These are phyloP conservation scores for Lepiota brunneoincarnata DNA, from an alignment of 768 basidiomycete genomes.

Conservation along the genomic window DNA sequence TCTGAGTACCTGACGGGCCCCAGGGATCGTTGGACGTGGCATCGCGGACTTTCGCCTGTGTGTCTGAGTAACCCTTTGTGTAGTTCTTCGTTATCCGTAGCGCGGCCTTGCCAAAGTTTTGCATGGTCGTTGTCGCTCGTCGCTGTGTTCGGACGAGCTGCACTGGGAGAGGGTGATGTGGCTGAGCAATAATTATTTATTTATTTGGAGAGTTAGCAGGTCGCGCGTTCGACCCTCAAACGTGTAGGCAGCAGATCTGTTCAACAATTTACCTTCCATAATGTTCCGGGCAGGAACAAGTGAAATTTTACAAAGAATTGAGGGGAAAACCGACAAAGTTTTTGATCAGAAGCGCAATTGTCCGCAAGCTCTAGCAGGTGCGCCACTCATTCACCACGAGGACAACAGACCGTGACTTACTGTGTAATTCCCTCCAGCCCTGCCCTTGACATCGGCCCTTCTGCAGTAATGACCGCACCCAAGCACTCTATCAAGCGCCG, in stretches of 20 bases:
- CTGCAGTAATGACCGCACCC: not conserved
- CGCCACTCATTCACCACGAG: too few relatives aligned
- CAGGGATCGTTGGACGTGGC: constrained; percentile 97
- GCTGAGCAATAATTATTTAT: not conserved
- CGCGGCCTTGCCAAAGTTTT: constrained; percentile 82
- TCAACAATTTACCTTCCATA: too few relatives aligned
- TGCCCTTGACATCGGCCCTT: too few relatives aligned
- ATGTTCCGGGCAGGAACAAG: too few relatives aligned
- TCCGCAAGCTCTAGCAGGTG: too few relatives aligned
- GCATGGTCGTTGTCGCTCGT: constrained; percentile 36
- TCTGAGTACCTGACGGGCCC: constrained; percentile 96
- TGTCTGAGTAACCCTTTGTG: constrained; percentile 94
- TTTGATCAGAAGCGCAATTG: too few relatives aligned
- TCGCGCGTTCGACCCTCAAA: not conserved
- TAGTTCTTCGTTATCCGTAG: constrained; percentile 93
- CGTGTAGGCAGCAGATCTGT: not conserved
- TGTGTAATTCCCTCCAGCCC: too few relatives aligned
- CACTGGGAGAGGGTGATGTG: constrained; percentile 3
- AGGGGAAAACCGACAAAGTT: too few relatives aligned
- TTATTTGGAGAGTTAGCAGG: not conserved
- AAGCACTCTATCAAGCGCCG: not conserved
- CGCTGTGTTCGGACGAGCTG: not conserved
- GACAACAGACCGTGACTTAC: too few relatives aligned
- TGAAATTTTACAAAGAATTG: too few relatives aligned
- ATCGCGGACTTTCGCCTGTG: constrained; percentile 93